Conservation (phyloP, 371 early-diverging fungal species). For the Apophysomyces elegans region DNA sequence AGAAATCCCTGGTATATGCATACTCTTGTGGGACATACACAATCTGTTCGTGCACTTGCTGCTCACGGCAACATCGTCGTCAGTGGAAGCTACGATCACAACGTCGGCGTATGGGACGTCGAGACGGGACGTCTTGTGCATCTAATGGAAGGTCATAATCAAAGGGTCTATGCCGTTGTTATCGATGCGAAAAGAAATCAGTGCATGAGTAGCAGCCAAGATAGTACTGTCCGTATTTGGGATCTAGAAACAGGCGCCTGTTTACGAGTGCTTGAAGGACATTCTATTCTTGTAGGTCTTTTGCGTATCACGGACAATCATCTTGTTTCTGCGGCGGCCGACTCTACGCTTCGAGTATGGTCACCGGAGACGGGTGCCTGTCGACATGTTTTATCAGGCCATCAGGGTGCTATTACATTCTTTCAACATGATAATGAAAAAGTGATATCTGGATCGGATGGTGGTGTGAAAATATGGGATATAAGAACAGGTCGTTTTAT, state of each 20-base stretch:
- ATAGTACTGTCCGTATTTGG: slow-evolving; percentile 97
- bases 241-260: slow-evolving; percentile 83
- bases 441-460: slow-evolving; percentile 92
- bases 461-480: slow-evolving; percentile 94
- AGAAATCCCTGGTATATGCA: slow-evolving; percentile 70
- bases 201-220: slow-evolving; percentile 96
- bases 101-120: slow-evolving; percentile 94
- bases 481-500: slow-evolving; percentile 77
- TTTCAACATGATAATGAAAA: slow-evolving; percentile 90
- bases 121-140: slow-evolving; percentile 69
- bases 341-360: slow-evolving; percentile 96
- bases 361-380: slow-evolving; percentile 74
- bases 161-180: slow-evolving; percentile 93
- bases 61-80: slow-evolving; percentile 87
- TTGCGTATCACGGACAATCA: slow-evolving; percentile 81
- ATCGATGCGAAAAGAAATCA: slow-evolving; percentile 82
- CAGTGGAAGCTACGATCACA: slow-evolving; percentile 95
- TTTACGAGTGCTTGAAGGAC: slow-evolving; percentile 78
- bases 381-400: slow-evolving; percentile 69
- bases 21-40: slow-evolving; percentile 84
- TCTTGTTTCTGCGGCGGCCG: slow-evolving; percentile 95
- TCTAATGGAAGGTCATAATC: slow-evolving; percentile 82
- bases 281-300: slow-evolving; percentile 92
- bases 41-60: slow-evolving; percentile 95
- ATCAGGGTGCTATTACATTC: slow-evolving; percentile 90